These are phyloP conservation scores for Plectranthus barbatus DNA, from an alignment of 257 asterid genomes.

Conservation along the genomic window DNA sequence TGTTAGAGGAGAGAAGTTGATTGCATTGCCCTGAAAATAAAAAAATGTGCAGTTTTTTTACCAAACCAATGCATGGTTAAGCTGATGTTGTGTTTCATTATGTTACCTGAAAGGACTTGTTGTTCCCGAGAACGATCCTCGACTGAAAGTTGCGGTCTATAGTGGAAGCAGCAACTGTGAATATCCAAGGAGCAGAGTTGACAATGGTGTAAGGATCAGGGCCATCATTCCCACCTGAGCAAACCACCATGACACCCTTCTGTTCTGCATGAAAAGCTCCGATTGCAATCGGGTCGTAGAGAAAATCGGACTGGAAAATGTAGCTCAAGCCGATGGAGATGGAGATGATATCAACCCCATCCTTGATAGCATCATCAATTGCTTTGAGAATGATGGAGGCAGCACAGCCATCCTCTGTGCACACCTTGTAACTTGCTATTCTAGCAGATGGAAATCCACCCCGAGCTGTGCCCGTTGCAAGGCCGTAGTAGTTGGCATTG, in stretches of 20 bases:
- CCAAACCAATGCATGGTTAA: too few species aligned
- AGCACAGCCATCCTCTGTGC: conserved; percentile 37
- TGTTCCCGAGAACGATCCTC: conserved; percentile 45
- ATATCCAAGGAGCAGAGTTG: conserved; percentile 74
- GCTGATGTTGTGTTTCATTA: background rate
- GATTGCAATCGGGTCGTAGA: conserved; percentile 59
- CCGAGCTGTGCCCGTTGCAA: conserved; percentile 52
- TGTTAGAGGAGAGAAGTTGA: conserved; percentile 43
- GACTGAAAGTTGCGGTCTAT: conserved; percentile 49
- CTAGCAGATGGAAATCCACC: conserved; percentile 64
- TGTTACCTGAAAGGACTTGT: conserved; percentile 35
- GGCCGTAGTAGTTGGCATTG: conserved; percentile 56
- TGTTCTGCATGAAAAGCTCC: conserved; percentile 73
- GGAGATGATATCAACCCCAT: conserved; percentile 72
- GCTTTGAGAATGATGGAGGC: conserved; percentile 52
- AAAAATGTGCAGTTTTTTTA: too few species aligned
- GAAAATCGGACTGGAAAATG: conserved; percentile 35
- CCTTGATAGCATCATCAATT: conserved; percentile 60
- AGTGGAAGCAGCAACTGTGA: conserved; percentile 66
- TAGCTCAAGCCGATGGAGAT: conserved; percentile 52
- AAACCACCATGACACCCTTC: conserved; percentile 49
- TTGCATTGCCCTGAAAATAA: conserved; percentile 43
- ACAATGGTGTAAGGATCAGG: conserved; percentile 47
- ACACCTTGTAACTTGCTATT: conserved; percentile 66
- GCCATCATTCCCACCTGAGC: conserved; percentile 73